Conservation (phyloP, 768 basidiomycete species). For the Trametes cingulata region DNA sequence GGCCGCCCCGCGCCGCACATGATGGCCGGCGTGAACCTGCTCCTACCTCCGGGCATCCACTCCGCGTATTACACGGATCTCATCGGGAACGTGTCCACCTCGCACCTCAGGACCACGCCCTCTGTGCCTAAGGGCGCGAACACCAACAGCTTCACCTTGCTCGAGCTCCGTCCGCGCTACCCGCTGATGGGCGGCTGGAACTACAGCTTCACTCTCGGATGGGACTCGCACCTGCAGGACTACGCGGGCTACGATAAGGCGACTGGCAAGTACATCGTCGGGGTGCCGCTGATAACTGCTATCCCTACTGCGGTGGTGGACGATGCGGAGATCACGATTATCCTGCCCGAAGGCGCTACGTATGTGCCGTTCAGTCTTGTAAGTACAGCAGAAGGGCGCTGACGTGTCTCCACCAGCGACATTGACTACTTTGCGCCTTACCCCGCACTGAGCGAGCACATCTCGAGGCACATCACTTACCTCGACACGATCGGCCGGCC, state of each 20-base stretch:
- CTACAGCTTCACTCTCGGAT: conserved; percentile 92
- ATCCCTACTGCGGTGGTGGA: conserved; percentile 81
- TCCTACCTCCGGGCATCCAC: conserved; percentile 80
- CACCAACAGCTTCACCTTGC: conserved; percentile 56
- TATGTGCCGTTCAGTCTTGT: conserved; percentile 41
- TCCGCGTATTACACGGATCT: conserved; percentile 88
- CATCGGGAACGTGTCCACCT: conserved; percentile 97
- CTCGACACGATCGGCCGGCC: conserved; percentile 92
- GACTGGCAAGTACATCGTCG: conserved; percentile 68
- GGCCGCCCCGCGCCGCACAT: conserved; percentile 68
- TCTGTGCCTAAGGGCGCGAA: conserved; percentile 59
- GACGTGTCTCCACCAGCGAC: conserved; percentile 50
- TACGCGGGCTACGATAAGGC: conserved; percentile 63
- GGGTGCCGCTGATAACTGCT: conserved; percentile 83
- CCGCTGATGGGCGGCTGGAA: conserved; percentile 98
- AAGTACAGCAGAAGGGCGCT: neutral
- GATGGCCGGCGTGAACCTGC: conserved; percentile 70
- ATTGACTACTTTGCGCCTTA: conserved; percentile 79
- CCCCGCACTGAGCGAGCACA: conserved; percentile 58
- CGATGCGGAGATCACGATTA: conserved; percentile 73
- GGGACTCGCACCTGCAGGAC: conserved; percentile 84
- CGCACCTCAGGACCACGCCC: conserved; percentile 71
- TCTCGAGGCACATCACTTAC: conserved; percentile 80
- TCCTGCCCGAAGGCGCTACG: conserved; percentile 95
- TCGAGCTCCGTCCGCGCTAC: conserved; percentile 88